These are phyloP conservation scores for Suillus occidentalis DNA, from an alignment of 768 basidiomycete genomes.

Conservation along the genomic window DNA sequence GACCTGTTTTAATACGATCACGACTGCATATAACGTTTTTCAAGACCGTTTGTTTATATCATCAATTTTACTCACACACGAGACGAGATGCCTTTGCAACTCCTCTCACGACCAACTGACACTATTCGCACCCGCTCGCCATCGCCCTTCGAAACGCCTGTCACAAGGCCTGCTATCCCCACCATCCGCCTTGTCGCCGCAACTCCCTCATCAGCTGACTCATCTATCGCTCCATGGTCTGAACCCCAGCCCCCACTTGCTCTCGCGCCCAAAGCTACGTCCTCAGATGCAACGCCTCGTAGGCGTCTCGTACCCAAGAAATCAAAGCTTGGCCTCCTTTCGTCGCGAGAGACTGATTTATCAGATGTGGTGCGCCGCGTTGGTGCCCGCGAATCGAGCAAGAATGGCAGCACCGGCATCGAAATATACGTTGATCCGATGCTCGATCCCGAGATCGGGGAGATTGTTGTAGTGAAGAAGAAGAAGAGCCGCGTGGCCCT, in stretches of 20 bases:
- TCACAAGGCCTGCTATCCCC: constrained; percentile 41
- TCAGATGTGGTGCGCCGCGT: constrained; percentile 61
- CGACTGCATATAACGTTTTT: constrained; percentile 29
- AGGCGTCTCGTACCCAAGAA: constrained; percentile 72
- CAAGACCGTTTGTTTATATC: constrained; percentile 10
- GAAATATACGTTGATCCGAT: constrained; percentile 72
- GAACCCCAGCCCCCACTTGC: constrained; percentile 16
- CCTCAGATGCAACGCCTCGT: constrained; percentile 25
- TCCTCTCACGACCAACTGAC: constrained; percentile 31
- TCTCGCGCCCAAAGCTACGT: constrained; percentile 29
- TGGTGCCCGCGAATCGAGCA: constrained; percentile 25
- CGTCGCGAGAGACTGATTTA: constrained; percentile 44
- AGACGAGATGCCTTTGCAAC: constrained; percentile 27
- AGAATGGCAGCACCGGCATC: constrained; percentile 48
- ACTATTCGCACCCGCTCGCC: constrained; percentile 25
- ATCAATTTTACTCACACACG: constrained; percentile 7
- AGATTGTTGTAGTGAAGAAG: constrained; percentile 76
- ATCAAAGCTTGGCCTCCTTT: constrained; percentile 58
- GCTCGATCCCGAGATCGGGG: constrained; percentile 63
- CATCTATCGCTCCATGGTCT: constrained; percentile 25
- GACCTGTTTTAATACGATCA: constrained; percentile 25
- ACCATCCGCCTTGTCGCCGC: constrained; percentile 72
- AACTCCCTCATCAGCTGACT: constrained; percentile 51
- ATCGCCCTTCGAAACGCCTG: constrained; percentile 28
- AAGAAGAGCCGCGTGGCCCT: constrained; percentile 64